Evolutionary conservation across 352 stramenopile genomes (phyloP).

Genomic region (Aphanomyces euteiches): DNA sequence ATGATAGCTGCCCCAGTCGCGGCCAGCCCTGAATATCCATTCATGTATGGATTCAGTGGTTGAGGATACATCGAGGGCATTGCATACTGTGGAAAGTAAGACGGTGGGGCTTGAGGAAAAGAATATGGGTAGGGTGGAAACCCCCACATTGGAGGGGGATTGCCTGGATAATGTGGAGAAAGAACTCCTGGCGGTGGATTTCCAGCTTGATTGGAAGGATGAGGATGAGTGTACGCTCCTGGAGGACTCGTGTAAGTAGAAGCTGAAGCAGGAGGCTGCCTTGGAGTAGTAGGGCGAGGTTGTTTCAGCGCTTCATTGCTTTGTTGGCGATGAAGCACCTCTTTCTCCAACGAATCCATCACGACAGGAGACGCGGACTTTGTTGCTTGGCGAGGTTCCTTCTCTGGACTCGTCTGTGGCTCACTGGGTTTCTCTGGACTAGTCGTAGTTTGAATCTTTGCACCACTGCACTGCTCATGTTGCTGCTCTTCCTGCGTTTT

Average conservation of each 20-base stretch:
- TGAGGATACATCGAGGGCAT: not conserved
- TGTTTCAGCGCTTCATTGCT: slow-evolving; percentile 9
- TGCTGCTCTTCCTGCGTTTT: too few relatives aligned
- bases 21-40: slow-evolving; percentile 25
- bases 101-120: not conserved
- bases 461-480: too few relatives aligned
- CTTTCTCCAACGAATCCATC: slow-evolving; percentile 7
- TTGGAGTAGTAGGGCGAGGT: not conserved
- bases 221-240: not conserved
- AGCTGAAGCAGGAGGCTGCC: not conserved
- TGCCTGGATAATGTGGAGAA: not conserved
- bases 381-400: not conserved
- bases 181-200: not conserved
- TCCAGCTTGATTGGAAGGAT: not conserved
- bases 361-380: not conserved
- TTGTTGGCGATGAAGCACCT: slow-evolving; percentile 13
- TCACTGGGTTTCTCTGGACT: not conserved
- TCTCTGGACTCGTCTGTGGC: not conserved
- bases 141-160: not conserved
- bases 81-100: too few relatives aligned
- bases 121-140: not conserved
- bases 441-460: not conserved
- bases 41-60: not conserved
- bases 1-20: slow-evolving; percentile 22
- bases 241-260: not conserved